Evolutionary conservation across 2,329 filamentous ascomycete species (phyloP), one percentile per base, ranked within the genome.

Genomic region (Seiridium cupressi): DNA sequence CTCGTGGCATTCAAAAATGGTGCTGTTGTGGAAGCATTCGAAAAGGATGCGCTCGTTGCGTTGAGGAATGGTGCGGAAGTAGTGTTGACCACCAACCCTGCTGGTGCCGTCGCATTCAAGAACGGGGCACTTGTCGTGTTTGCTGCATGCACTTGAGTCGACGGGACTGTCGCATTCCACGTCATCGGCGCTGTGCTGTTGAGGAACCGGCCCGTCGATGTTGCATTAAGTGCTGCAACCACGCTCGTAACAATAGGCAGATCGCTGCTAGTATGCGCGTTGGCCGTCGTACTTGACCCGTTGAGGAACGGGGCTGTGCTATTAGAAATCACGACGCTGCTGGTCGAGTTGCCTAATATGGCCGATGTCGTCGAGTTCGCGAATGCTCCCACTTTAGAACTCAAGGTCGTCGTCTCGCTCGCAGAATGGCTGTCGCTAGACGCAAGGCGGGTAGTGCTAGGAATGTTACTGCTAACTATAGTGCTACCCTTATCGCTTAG

Each of bases 261-360:
- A 5, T 53, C 54, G 13, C n/a, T 57, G 31, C 51, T 64, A 3
- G 60, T 42, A 11, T 32, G 13, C 31, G 55, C 42, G n/a, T 48
- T 5, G 8, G 44, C 48, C 26, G 61, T 60, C 32, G 44, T 54
- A 8, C 63, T 56, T 9, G 60, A 60, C 34, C 36, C n/a, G 13
- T 61, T 64, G 5, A 49, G 36, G 31, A 51, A 46, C 13, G 44
- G 18, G 2, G 36, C 51, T 4, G 51, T 44, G 18, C n/a, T 48
- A n/a, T 35, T 53, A 11, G 34, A 35, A n/a, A n/a, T 36, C 35
- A 8, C 49, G 8, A 40, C 9, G 9, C 11, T 35, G 46, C 18
- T 46, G 32, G 59, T 59, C 5, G 58, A 35, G 38, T 61, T 63
- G 9, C 48, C 44, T n/a, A 60, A 55, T 11, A 40, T 35, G 35